Evolutionary conservation across 1,284 basidiomycete genomes (phyloP).

Genomic region (Heterobasidion annosum): DNA sequence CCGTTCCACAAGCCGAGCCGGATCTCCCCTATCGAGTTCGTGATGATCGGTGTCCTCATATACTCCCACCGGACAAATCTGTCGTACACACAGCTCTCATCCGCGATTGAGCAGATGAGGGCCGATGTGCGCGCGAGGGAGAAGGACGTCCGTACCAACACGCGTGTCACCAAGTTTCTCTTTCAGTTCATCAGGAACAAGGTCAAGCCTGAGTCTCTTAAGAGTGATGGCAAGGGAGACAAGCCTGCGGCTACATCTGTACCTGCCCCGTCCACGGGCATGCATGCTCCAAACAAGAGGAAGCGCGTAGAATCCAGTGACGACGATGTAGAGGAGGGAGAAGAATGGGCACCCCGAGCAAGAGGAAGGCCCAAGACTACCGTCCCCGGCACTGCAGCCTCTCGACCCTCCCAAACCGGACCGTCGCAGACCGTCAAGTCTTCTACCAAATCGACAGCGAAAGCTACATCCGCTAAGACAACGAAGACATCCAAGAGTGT

Average conservation of each 20-base stretch:
- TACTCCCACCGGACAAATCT: conserved; percentile 22
- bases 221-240: conserved; percentile 17
- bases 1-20: conserved; percentile 30
- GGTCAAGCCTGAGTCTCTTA: conserved; percentile 12
- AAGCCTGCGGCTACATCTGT: conserved; percentile 10
- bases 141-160: conserved; percentile 33
- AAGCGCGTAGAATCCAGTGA: conserved; percentile 1
- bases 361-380: background rate
- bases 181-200: conserved; percentile 25
- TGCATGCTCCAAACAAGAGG: background rate
- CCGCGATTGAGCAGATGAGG: conserved; percentile 32
- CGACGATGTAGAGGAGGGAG: background rate
- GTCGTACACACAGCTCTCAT: conserved; percentile 31
- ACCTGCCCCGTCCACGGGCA: conserved; percentile 2
- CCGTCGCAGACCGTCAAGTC: background rate
- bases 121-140: conserved; percentile 30
- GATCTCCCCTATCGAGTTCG: conserved; percentile 39
- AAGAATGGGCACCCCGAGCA: background rate
- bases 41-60: conserved; percentile 38
- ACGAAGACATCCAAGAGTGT: background rate
- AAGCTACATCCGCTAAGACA: background rate
- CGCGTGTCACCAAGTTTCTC: conserved; percentile 29
- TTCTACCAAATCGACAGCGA: background rate
- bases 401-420: background rate
- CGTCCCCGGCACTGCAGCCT: background rate